phyloP scores from a whole-genome alignment of 441 rosid genomes.

The Corymbia citriodora region DNA sequence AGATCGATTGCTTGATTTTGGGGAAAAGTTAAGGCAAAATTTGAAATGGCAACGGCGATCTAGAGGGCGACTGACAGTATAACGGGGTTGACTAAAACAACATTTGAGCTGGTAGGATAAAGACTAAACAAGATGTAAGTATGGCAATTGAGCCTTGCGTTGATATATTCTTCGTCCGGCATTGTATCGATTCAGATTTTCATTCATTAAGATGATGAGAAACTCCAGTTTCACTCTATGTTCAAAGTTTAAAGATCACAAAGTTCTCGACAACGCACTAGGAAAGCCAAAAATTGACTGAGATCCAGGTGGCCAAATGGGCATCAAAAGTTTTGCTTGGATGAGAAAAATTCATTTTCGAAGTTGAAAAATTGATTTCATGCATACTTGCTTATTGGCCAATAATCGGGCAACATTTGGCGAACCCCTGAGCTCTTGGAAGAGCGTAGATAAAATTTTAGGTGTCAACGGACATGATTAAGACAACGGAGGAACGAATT shows the following conservation, averaged over 20 bases:
- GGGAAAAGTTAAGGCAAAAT: not conserved
- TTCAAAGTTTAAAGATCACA: not conserved
- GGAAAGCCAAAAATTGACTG: not conserved
- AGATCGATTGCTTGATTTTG: not conserved
- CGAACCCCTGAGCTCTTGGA: not conserved
- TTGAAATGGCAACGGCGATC: not conserved
- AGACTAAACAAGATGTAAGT: not conserved
- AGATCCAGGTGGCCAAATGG: not conserved
- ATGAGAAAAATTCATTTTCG: not conserved
- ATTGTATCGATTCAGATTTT: not conserved
- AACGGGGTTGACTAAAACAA: not conserved
- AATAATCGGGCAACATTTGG: not conserved
- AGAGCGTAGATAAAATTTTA: not conserved
- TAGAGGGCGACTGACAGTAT: not conserved
- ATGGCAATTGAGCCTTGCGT: not conserved
- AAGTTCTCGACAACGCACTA: not conserved
- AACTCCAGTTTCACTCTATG: not conserved
- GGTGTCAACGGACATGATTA: not conserved
- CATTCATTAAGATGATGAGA: not conserved
- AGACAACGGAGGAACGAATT: not conserved
- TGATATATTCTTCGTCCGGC: not conserved
- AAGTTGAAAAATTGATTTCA: not conserved
- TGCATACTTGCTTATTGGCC: not conserved
- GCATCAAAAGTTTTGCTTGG: not conserved
- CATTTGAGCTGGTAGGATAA: not conserved